phyloP scores from a whole-genome alignment of 2,329 filamentous ascomycete species.

The Colletotrichum magnum region DNA sequence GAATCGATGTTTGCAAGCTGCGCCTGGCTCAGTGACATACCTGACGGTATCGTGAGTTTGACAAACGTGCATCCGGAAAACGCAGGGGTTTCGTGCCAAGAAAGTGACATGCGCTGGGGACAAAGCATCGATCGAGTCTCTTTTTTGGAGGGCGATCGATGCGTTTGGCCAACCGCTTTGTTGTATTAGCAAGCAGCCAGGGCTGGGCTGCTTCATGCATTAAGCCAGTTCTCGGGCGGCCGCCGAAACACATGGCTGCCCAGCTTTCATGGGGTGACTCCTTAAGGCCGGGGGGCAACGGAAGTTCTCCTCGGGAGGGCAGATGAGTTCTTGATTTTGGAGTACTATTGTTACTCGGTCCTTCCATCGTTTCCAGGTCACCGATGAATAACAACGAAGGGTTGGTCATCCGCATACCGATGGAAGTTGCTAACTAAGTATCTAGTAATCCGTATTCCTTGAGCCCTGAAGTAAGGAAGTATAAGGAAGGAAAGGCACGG shows the following conservation, averaged over 20 bases:
- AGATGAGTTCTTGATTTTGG: not conserved
- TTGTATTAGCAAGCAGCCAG: conserved; percentile 1
- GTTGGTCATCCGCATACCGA: no score
- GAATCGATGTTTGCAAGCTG: not conserved
- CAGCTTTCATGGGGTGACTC: not conserved
- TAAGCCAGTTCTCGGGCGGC: conserved; percentile 22
- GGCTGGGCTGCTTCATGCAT: conserved; percentile 24
- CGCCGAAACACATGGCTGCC: conserved; percentile 25
- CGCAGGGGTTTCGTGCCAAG: conserved; percentile 29
- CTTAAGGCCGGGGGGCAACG: no score
- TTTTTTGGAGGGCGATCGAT: conserved; percentile 3
- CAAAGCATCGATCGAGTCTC: conserved; percentile 31
- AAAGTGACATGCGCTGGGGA: conserved; percentile 14
- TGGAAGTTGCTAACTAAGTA: no score
- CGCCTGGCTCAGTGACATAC: not conserved
- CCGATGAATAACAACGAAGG: no score
- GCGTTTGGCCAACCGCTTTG: conserved; percentile 28
- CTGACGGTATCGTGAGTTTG: conserved; percentile 4
- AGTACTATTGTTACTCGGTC: not conserved
- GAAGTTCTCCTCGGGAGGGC: not conserved
- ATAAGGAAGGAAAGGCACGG: conserved; percentile 7
- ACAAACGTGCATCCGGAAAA: not conserved
- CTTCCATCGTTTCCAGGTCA: no score
- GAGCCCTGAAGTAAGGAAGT: not conserved
- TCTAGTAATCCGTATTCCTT: no score